Evolutionary conservation across 148 eudicot species (phyloP).

Genomic region (Camellia sinensis): DNA sequence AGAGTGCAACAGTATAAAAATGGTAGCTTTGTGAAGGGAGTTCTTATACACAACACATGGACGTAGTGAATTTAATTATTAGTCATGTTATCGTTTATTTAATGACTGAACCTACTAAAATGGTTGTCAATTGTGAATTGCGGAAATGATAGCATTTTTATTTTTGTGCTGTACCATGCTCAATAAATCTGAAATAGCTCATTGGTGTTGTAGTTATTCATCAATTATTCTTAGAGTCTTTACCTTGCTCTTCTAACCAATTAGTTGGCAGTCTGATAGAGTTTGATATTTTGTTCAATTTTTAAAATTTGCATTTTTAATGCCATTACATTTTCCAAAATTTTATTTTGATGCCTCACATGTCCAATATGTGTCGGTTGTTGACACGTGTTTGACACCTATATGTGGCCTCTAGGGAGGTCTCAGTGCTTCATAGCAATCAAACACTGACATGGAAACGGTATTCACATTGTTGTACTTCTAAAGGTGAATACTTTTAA

Average conservation of each 20-base stretch:
- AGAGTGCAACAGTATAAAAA: background rate
- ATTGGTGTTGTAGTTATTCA: background rate
- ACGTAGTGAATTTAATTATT: background rate
- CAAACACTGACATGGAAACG: too few species aligned
- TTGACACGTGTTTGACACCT: too few species aligned
- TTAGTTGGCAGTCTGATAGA: background rate
- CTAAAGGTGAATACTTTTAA: too few species aligned
- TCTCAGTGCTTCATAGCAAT: too few species aligned
- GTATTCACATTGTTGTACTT: too few species aligned
- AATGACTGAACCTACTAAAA: too few species aligned
- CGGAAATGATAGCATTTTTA: background rate
- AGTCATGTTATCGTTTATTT: background rate
- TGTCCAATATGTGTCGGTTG: too few species aligned
- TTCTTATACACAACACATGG: background rate
- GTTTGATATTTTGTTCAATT: too few species aligned
- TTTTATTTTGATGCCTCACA: too few species aligned
- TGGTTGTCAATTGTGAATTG: background rate
- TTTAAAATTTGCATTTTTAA: too few species aligned
- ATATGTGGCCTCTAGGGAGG: too few species aligned
- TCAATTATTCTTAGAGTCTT: background rate
- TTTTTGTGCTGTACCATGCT: background rate
- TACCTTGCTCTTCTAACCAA: background rate
- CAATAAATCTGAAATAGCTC: background rate
- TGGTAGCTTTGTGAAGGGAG: background rate
- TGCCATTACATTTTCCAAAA: too few species aligned